These are phyloP conservation scores for Pycnococcus provasolii DNA, from an alignment of 139 green algal genomes.

Conservation along the genomic window DNA sequence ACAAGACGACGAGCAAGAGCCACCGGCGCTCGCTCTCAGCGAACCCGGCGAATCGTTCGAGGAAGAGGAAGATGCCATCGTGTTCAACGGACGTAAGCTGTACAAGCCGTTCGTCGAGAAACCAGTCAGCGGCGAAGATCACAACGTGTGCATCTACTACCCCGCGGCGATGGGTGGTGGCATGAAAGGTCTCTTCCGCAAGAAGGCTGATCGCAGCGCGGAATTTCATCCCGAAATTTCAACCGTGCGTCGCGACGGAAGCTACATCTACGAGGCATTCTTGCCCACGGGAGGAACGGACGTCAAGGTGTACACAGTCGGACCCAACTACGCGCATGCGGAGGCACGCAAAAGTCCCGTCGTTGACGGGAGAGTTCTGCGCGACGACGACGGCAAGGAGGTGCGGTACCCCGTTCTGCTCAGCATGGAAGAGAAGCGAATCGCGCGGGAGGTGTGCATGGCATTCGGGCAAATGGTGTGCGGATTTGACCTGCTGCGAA, in stretches of 20 bases:
- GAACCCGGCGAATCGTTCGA: conserved; percentile 49
- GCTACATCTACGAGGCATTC: conserved; percentile 97
- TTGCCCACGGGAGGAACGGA: conserved; percentile 90
- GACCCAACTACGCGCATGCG: conserved; percentile 88
- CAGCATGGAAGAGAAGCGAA: conserved; percentile 74
- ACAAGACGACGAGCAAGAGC: background rate
- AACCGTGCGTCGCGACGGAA: conserved; percentile 58
- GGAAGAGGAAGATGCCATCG: conserved; percentile 82
- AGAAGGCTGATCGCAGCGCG: conserved; percentile 41
- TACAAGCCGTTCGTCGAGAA: conserved; percentile 99
- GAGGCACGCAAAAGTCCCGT: conserved; percentile 94
- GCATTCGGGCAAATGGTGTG: conserved; percentile 80
- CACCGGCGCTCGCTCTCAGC: conserved; percentile 38
- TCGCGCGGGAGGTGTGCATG: conserved; percentile 79
- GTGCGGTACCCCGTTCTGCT: conserved; percentile 81
- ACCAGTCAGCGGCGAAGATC: conserved; percentile 81
- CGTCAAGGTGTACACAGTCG: conserved; percentile 92
- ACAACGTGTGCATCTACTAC: conserved; percentile 99
- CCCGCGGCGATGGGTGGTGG: conserved; percentile 89
- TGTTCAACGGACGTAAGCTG: conserved; percentile 58
- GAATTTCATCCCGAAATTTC: conserved; percentile 34
- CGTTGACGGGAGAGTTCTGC: conserved; percentile 84
- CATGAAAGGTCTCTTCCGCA: conserved; percentile 92
- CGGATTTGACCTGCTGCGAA: conserved; percentile 46
- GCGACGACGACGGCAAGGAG: conserved; percentile 78